Evolutionary conservation across 129 eudicot species (phyloP).

Genomic region (Erigeron canadensis): DNA sequence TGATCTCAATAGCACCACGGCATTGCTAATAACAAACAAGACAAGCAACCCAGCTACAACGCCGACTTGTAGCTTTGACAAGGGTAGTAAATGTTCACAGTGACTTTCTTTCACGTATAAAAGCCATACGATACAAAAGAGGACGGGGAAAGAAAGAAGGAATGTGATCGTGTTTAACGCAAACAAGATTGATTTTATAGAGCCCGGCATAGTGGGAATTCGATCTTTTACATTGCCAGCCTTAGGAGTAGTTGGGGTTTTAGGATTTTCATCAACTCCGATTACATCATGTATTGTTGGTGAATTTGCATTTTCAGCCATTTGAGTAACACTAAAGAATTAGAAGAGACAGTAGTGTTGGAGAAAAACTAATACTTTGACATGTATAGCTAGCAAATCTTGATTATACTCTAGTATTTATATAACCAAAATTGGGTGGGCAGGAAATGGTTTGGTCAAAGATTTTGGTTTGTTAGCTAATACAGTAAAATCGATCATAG

Average conservation of each 20-base stretch:
- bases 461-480: conserved; percentile 11
- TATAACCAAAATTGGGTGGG: not conserved
- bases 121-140: conserved; percentile 42
- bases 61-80: conserved; percentile 34
- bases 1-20: conserved; percentile 38
- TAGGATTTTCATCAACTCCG: not conserved
- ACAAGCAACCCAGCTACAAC: conserved; percentile 37
- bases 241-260: not conserved
- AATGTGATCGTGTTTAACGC: conserved; percentile 32
- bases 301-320: conserved; percentile 22
- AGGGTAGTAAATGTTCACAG: conserved; percentile 39
- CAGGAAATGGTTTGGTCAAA: conserved; percentile 12
- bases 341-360: not conserved
- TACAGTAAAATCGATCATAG: no score
- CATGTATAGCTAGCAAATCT: not conserved
- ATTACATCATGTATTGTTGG: not conserved
- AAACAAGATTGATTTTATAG: conserved; percentile 22
- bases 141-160: conserved; percentile 47
- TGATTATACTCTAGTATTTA: not conserved
- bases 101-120: conserved; percentile 31
- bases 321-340: not conserved
- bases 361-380: not conserved
- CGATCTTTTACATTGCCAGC: conserved; percentile 3
- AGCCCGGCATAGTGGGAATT: not conserved
- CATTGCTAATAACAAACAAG: conserved; percentile 37